Percentiles rank a stretch among this genome's conserved stretches.
Conservation (phyloP, 345 rosid genomes). For the Dipteronia sinensis region DNA sequence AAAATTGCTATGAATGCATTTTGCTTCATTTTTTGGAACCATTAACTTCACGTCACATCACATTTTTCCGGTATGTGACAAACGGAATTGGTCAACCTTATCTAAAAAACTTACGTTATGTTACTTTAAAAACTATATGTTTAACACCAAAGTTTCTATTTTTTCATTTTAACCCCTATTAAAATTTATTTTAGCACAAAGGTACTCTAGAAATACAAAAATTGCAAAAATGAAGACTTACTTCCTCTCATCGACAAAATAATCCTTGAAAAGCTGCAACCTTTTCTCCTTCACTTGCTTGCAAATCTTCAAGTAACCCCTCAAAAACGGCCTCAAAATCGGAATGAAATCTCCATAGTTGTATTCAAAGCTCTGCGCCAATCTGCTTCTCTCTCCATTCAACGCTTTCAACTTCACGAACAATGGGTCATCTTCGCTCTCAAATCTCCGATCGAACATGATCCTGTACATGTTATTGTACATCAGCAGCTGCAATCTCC, state of each 20-base stretch:
- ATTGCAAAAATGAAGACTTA: conserved; percentile 30
- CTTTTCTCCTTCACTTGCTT: conserved; percentile 83
- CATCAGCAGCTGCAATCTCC: conserved; percentile 90
- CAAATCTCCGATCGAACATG: conserved; percentile 94
- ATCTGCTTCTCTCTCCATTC: conserved; percentile 90
- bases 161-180: no score
- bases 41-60: no score
- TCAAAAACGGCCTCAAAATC: conserved; percentile 83
- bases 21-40: no score
- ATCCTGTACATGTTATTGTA: conserved; percentile 94
- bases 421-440: conserved; percentile 86
- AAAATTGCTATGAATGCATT: no score
- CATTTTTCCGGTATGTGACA: no score
- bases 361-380: conserved; percentile 96
- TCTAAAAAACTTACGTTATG: no score
- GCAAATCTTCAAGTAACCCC: conserved; percentile 92
- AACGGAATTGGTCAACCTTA: no score
- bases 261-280: conserved; percentile 84
- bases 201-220: no score
- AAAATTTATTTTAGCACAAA: no score
- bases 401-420: conserved; percentile 73
- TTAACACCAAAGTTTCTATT: no score
- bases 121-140: no score
- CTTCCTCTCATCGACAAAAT: conserved; percentile 93
- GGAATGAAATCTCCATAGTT: conserved; percentile 98